These are phyloP conservation scores for Aechmea fasciata DNA, from an alignment of 176 grass and related monocot genomes.

Conservation along the genomic window DNA sequence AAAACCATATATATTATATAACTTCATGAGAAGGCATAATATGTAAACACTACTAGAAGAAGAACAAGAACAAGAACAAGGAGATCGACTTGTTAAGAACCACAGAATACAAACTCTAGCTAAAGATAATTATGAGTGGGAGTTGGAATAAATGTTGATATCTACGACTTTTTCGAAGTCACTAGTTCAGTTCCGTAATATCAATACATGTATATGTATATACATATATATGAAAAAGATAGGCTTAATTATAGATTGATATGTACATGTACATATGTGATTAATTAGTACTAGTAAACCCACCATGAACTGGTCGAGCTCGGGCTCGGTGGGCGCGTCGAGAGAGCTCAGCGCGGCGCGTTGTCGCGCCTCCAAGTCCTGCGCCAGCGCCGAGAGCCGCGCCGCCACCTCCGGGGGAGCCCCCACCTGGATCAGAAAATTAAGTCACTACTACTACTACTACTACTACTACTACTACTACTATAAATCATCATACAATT, in stretches of 20 bases:
- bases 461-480: no score
- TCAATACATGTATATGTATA: not conserved
- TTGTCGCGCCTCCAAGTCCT: slow-evolving; percentile 71
- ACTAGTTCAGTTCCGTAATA: no score
- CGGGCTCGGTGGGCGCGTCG: slow-evolving; percentile 61
- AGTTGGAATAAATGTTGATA: no score
- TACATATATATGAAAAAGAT: not conserved
- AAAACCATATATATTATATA: no score
- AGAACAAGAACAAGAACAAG: not conserved
- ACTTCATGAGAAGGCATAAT: not conserved
- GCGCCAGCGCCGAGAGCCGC: slow-evolving; percentile 51
- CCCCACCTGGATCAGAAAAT: slow-evolving; percentile 49
- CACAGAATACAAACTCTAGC: no score
- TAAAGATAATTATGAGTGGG: no score
- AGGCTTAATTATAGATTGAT: no score
- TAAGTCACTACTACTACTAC: not conserved
- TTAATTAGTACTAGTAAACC: not conserved
- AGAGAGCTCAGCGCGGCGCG: slow-evolving; percentile 44
- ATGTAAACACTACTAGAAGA: not conserved
- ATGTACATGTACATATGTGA: not conserved
- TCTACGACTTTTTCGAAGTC: no score
- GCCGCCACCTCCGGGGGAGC: slow-evolving; percentile 82
- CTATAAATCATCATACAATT: no score
- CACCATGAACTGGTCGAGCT: slow-evolving; percentile 99
- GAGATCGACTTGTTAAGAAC: no score